Conservation (phyloP, 257 asterid species). For the Rauvolfia tetraphylla region DNA sequence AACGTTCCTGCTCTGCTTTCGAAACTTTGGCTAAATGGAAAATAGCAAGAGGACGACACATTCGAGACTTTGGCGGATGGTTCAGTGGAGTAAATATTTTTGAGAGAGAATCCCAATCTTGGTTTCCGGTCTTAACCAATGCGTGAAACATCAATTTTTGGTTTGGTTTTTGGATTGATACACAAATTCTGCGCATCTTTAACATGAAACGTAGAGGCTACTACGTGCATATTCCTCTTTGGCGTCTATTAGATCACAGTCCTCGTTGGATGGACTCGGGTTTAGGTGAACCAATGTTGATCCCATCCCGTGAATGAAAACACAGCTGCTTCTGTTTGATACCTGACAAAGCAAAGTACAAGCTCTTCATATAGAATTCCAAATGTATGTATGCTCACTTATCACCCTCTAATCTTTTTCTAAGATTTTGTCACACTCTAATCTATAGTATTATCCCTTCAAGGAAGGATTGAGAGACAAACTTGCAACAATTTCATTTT, state of each 20-base stretch:
- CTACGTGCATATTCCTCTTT: too few relatives aligned
- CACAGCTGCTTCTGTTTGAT: background rate
- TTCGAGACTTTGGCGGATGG: slow-evolving; percentile 1
- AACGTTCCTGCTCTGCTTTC: background rate
- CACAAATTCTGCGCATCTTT: background rate
- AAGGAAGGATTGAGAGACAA: too few relatives aligned
- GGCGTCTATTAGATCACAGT: background rate
- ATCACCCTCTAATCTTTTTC: too few relatives aligned
- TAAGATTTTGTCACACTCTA: too few relatives aligned
- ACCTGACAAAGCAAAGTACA: background rate
- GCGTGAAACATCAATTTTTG: background rate
- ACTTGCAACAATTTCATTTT: too few relatives aligned
- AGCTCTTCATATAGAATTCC: background rate
- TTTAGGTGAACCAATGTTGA: background rate
- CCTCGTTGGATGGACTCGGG: background rate
- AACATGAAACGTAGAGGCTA: too few relatives aligned
- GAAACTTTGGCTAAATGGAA: background rate
- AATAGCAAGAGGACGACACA: background rate
- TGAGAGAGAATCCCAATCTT: background rate
- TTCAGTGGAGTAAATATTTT: too few relatives aligned
- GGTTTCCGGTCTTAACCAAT: slow-evolving; percentile 2
- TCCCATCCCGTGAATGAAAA: background rate
- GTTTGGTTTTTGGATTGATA: background rate
- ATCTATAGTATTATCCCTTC: too few relatives aligned
- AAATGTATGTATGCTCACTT: background rate